Conservation (phyloP, 2,329 filamentous ascomycete genomes). For the Endoconidiophora laricicola region DNA sequence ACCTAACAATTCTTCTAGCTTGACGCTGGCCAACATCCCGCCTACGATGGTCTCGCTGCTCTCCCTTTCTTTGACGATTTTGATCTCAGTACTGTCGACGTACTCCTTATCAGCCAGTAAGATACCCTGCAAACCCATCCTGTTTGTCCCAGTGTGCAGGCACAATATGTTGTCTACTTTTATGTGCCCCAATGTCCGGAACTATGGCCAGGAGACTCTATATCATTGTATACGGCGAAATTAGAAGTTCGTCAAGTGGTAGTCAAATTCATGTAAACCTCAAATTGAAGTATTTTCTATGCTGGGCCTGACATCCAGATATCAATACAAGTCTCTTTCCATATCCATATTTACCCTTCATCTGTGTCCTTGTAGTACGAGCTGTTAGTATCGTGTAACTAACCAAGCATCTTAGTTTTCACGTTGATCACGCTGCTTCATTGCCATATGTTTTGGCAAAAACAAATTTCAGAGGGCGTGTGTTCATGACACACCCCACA, state of each 20-base stretch:
- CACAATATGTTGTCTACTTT: neutral
- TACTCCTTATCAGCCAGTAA: slow-evolving; percentile 98
- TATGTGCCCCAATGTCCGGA: neutral
- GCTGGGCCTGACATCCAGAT: neutral
- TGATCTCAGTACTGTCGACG: slow-evolving; percentile 89
- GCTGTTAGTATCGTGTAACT: neutral
- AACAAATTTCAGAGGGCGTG: slow-evolving; percentile 89
- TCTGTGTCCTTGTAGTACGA: slow-evolving; percentile 7
- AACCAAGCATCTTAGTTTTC: slow-evolving; percentile 50
- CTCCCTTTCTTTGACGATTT: slow-evolving; percentile 98
- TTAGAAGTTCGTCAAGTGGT: slow-evolving; percentile 1
- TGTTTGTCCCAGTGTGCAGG: too few relatives aligned
- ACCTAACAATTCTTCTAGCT: slow-evolving; percentile 39
- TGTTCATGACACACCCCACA: slow-evolving; percentile 98
- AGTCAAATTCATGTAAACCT: neutral
- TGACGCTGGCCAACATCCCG: slow-evolving; percentile 92
- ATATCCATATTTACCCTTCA: neutral
- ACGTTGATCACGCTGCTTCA: slow-evolving; percentile 97
- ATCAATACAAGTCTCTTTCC: slow-evolving; percentile 8
- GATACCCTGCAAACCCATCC: slow-evolving; percentile 24
- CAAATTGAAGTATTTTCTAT: neutral
- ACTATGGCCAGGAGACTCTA: too few relatives aligned
- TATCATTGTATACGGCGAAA: too few relatives aligned
- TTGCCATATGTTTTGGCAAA: slow-evolving; percentile 93
- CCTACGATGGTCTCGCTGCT: slow-evolving; percentile 82